These are phyloP conservation scores for Dioszegia crocea DNA, from an alignment of 768 basidiomycete species.

Conservation along the genomic window DNA sequence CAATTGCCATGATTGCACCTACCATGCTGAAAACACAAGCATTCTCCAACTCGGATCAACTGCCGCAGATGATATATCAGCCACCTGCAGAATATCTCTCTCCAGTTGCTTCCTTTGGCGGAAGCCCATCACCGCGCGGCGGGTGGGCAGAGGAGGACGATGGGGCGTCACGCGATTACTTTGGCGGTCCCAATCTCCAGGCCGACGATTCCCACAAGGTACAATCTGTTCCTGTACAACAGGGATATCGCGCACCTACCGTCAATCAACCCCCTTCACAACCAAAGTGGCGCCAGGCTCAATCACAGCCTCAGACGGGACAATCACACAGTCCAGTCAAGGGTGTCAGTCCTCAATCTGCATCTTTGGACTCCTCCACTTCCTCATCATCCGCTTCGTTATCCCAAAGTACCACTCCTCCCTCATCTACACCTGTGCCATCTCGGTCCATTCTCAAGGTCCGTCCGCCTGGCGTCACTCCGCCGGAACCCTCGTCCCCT, in stretches of 20 bases:
- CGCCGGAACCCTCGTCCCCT: slow-evolving; percentile 29
- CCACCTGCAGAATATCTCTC: slow-evolving; percentile 46
- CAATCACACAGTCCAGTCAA: not conserved
- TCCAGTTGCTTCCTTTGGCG: slow-evolving; percentile 28
- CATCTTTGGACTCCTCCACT: slow-evolving; percentile 32
- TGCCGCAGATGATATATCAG: slow-evolving; percentile 49
- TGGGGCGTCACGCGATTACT: slow-evolving; percentile 58
- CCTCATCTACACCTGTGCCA: slow-evolving; percentile 19
- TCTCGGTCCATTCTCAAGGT: slow-evolving; percentile 49
- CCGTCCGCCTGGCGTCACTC: slow-evolving; percentile 26
- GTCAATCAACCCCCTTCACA: slow-evolving; percentile 35
- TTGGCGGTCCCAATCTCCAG: slow-evolving; percentile 57
- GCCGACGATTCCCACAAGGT: not conserved
- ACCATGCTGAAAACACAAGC: slow-evolving; percentile 76
- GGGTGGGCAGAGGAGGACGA: slow-evolving; percentile 52
- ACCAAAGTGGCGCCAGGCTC: slow-evolving; percentile 32
- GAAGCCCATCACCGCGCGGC: slow-evolving; percentile 47
- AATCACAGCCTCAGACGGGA: not conserved
- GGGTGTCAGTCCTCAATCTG: not conserved
- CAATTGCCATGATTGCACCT: slow-evolving; percentile 69
- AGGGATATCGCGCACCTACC: slow-evolving; percentile 15
- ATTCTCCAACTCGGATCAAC: slow-evolving; percentile 12
- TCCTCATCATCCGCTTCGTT: slow-evolving; percentile 48
- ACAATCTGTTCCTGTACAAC: slow-evolving; percentile 6
- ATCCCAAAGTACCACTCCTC: slow-evolving; percentile 49